Base-by-base conservation (phyloP, 768 basidiomycete species). In the Suillus occidentalis region DNA sequence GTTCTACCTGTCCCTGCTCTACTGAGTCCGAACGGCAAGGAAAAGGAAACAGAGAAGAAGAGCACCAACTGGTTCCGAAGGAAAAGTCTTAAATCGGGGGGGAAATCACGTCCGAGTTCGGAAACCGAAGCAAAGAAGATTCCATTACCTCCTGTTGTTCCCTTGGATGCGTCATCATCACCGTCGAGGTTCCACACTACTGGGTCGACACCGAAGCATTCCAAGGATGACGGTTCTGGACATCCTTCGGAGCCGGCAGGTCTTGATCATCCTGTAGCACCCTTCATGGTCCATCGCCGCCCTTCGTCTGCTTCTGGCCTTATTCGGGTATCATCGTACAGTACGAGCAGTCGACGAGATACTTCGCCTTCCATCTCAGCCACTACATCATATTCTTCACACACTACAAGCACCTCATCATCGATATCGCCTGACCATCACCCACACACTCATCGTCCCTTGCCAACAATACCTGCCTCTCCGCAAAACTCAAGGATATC, bases 31-130 rank as follows among this genome's bases (percentile, higher is more conserved):
- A 66, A 63, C 65, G 72, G 62, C 39, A 73, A 70, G 61, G 75
- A 72, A 61, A 79, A 71, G 80, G 80, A 83, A 68, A 68, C 79
- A 69, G 82, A 79, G 50, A 79, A 79, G 63, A 83, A 82, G 68
- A 45, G 69, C 64, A 70, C 71, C 64, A 47, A 66, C 8, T 76
- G 78, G 78, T 66, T 77, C 53, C 78, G 73, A 57, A 64, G 71
- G 56, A 69, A 67, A 52, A 72, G 75, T 13, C 47, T 70, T 60
- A 77, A 59, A 49, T 67, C 43, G 4, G 49, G 49, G 36, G 55
- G 36, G 59, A 75, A 67, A 63, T 39, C 67, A 47, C 76, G 73
- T 14, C 69, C 72, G 36, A 66, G 52, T 47, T 73, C 61, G 52
- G 75, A 75, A 37, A 55, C 47, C 18, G 69, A 59, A 28, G 5